A percentile compares a stretch with the other conserved stretches of the same genome.
Evolutionary conservation across 2,329 filamentous ascomycete species (phyloP).

Genomic region (Claviceps purpurea): DNA sequence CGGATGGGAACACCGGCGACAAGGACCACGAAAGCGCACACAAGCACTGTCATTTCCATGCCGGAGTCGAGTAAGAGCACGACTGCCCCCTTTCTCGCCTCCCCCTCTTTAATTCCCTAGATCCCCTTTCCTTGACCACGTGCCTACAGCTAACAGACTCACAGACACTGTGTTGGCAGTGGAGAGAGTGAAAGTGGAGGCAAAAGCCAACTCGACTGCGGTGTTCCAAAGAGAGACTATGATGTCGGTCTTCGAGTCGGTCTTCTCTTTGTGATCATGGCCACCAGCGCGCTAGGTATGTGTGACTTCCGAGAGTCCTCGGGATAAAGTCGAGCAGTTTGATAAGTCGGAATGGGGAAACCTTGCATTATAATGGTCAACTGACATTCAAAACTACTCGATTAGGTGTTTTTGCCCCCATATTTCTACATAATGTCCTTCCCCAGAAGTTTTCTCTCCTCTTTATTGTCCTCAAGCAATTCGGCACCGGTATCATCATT

Average conservation of each 20-base stretch:
- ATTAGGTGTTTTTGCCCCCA: conserved; percentile 48
- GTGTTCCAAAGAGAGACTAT: conserved; percentile 39
- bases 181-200: conserved; percentile 24
- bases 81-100: too few relatives aligned
- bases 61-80: conserved; percentile 52
- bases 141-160: conserved; percentile 4
- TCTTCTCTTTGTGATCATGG: conserved; percentile 57
- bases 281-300: conserved; percentile 50
- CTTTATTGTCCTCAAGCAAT: conserved; percentile 57
- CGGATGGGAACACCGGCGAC: background rate
- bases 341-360: background rate
- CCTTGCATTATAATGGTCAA: background rate
- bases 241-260: conserved; percentile 56
- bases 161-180: conserved; percentile 42
- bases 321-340: background rate
- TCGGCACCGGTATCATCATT: conserved; percentile 60
- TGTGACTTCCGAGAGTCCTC: background rate
- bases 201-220: conserved; percentile 26
- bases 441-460: conserved; percentile 33
- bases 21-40: conserved; percentile 5
- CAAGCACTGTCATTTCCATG: conserved; percentile 47
- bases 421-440: conserved; percentile 46
- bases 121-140: background rate
- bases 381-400: background rate
- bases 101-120: background rate